phyloP scores from a whole-genome alignment of 2,329 filamentous ascomycete genomes.

The Geosmithia morbida region DNA sequence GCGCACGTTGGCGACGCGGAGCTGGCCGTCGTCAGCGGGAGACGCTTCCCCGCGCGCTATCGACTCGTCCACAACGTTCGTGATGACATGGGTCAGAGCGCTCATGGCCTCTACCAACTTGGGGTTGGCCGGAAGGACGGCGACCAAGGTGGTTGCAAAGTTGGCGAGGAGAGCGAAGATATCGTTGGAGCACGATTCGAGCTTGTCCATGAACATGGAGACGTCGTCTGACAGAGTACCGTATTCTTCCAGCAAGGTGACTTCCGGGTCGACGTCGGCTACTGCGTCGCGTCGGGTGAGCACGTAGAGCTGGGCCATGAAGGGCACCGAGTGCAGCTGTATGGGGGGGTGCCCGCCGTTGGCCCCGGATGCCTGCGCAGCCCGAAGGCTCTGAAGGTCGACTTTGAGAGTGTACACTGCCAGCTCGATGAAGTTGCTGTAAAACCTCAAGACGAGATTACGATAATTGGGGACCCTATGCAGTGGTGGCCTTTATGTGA shows the following conservation, averaged over 20 bases:
- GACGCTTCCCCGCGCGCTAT: slow-evolving; percentile 7
- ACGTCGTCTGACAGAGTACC: not conserved
- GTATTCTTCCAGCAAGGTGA: not conserved
- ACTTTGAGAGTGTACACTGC: slow-evolving; percentile 35
- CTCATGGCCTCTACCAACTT: slow-evolving; percentile 29
- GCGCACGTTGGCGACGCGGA: slow-evolving; percentile 13
- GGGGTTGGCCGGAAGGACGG: slow-evolving; percentile 27
- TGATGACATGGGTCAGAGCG: slow-evolving; percentile 18
- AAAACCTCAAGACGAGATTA: slow-evolving; percentile 18
- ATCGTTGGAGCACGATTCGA: slow-evolving; percentile 25
- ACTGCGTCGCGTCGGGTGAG: slow-evolving; percentile 9
- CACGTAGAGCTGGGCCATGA: slow-evolving; percentile 28
- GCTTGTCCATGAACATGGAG: slow-evolving; percentile 22
- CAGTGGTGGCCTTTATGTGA: slow-evolving; percentile 10
- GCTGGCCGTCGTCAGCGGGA: slow-evolving; percentile 6
- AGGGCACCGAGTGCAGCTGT: slow-evolving; percentile 16
- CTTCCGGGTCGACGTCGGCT: not conserved
- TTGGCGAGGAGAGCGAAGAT: slow-evolving; percentile 25
- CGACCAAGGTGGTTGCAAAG: slow-evolving; percentile 24
- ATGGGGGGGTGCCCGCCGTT: slow-evolving; percentile 1
- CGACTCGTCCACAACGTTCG: slow-evolving; percentile 16
- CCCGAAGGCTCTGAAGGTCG: slow-evolving; percentile 18
- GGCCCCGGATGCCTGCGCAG: not conserved
- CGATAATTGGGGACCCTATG: slow-evolving; percentile 12
- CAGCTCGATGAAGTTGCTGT: slow-evolving; percentile 28